These are phyloP conservation scores for Lentinula lateritia DNA, from an alignment of 768 basidiomycete genomes.

Conservation along the genomic window DNA sequence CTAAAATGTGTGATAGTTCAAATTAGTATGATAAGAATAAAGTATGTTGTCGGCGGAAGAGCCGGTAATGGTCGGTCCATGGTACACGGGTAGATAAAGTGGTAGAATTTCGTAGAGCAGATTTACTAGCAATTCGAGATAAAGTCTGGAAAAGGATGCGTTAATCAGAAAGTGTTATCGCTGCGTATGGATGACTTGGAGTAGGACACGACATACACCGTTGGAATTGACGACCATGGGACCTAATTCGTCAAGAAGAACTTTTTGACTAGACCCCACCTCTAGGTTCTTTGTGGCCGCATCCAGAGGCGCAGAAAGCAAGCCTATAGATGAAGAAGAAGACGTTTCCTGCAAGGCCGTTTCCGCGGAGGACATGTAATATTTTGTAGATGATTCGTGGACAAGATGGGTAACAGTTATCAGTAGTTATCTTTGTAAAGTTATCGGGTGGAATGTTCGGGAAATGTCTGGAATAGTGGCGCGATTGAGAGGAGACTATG, in stretches of 20 bases:
- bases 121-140: constrained; percentile 4
- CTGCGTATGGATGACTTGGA: not conserved
- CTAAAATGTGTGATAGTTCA: constrained; percentile 42
- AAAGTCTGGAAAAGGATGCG: not conserved
- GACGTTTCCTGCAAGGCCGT: not conserved
- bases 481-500: too few relatives aligned
- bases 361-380: not conserved
- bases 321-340: not conserved
- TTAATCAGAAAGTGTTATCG: not conserved
- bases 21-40: constrained; percentile 10
- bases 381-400: not conserved
- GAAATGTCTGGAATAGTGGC: not conserved
- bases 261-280: constrained; percentile 17
- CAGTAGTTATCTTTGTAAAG: not conserved
- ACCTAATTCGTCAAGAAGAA: constrained; percentile 55
- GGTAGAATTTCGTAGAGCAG: not conserved
- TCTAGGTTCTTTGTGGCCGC: constrained; percentile 7
- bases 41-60: not conserved
- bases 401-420: too few relatives aligned
- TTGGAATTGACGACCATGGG: constrained; percentile 67
- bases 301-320: constrained; percentile 4
- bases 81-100: too few relatives aligned
- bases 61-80: not conserved
- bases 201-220: constrained; percentile 40
- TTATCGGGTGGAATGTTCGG: not conserved